These are phyloP conservation scores for Beauveria caledonica DNA, from an alignment of 2,329 filamentous ascomycete species.

Conservation along the genomic window DNA sequence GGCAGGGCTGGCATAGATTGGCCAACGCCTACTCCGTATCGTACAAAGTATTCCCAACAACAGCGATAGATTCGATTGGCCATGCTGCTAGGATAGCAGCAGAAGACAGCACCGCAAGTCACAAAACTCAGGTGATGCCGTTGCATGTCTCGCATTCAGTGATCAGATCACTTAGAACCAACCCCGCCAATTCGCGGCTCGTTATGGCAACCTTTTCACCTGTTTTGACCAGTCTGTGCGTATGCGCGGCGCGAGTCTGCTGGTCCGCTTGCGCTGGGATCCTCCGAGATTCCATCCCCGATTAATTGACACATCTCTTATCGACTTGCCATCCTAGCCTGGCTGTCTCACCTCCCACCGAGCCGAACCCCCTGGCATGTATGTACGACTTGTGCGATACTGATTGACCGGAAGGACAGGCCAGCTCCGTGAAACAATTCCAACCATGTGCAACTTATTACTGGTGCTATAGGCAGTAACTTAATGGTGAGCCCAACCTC, in stretches of 20 bases:
- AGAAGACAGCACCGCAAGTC: background rate
- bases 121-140: background rate
- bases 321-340: background rate
- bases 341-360: constrained; percentile 2
- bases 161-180: background rate
- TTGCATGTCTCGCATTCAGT: background rate
- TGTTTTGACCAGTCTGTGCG: background rate
- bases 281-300: background rate
- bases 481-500: background rate
- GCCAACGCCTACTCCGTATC: background rate
- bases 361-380: background rate
- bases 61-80: background rate
- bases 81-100: background rate
- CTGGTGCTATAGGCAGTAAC: background rate
- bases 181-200: background rate
- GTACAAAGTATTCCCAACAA: background rate
- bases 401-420: background rate
- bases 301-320: background rate
- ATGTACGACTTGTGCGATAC: background rate
- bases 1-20: background rate
- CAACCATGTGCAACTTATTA: background rate
- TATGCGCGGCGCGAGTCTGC: background rate
- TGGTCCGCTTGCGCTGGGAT: background rate
- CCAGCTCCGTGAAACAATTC: background rate
- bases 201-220: background rate